phyloP scores from a whole-genome alignment of 2,329 filamentous ascomycete genomes.

The Teratosphaeria gauchensis region DNA sequence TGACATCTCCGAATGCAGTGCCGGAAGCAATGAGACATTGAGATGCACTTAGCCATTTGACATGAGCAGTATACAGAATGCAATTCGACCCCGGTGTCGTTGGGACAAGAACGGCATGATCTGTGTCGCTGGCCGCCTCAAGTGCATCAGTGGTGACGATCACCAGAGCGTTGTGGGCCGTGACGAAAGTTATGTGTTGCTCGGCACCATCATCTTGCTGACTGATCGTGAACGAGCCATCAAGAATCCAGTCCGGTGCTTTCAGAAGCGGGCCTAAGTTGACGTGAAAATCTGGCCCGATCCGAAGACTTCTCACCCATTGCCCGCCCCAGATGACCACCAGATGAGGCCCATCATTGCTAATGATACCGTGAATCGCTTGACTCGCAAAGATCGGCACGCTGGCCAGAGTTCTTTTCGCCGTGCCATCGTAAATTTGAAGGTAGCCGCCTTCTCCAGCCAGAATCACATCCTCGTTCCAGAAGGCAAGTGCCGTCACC shows the following conservation, averaged over 20 bases:
- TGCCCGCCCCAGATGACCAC: constrained; percentile 59
- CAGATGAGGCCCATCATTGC: constrained; percentile 11
- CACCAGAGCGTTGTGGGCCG: constrained; percentile 77
- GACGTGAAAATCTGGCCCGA: constrained; percentile 10
- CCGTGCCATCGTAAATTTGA: constrained; percentile 27
- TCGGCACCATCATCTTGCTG: background rate
- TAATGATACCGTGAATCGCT: constrained; percentile 58
- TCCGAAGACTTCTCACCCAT: constrained; percentile 5
- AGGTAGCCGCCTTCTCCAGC: constrained; percentile 36
- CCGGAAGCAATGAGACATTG: constrained; percentile 71
- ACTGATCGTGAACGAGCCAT: constrained; percentile 44
- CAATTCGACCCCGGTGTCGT: constrained; percentile 59
- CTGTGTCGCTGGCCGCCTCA: background rate
- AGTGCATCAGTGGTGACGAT: constrained; percentile 1
- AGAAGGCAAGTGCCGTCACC: constrained; percentile 36
- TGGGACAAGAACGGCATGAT: constrained; percentile 3
- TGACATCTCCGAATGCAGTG: constrained; percentile 88
- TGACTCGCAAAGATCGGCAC: constrained; percentile 54
- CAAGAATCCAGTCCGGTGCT: constrained; percentile 69
- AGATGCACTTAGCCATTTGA: constrained; percentile 51
- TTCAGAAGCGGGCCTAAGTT: constrained; percentile 32
- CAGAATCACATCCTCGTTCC: constrained; percentile 26
- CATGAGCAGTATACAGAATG: constrained; percentile 76
- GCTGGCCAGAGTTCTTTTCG: constrained; percentile 24
- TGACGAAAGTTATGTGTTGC: constrained; percentile 53